These are phyloP conservation scores for Reticulascus tulasneorum DNA, from an alignment of 2,329 filamentous ascomycete genomes.

Conservation along the genomic window DNA sequence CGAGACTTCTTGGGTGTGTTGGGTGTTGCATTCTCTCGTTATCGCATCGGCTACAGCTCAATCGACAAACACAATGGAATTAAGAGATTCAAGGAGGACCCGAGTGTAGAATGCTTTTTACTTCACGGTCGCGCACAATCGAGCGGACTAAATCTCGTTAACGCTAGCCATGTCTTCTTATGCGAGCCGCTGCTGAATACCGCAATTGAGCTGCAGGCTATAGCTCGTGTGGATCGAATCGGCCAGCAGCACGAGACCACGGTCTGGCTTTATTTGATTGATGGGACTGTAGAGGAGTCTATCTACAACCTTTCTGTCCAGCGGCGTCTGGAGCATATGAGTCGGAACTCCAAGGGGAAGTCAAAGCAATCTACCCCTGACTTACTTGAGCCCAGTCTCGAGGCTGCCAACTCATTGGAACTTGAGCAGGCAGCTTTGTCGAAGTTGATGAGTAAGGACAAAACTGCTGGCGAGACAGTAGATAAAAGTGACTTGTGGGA, in stretches of 20 bases:
- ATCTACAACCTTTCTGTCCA: conserved; percentile 84
- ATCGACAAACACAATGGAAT: conserved; percentile 69
- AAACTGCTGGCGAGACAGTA: conserved; percentile 74
- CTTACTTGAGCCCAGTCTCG: conserved; percentile 60
- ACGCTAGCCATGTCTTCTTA: conserved; percentile 89
- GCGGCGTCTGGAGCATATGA: conserved; percentile 75
- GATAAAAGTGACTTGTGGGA: conserved; percentile 78
- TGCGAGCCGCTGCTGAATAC: conserved; percentile 94
- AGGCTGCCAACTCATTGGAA: conserved; percentile 81
- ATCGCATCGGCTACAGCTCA: conserved; percentile 69
- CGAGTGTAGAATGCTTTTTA: conserved; percentile 74
- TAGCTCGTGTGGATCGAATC: conserved; percentile 91
- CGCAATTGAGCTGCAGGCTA: conserved; percentile 88
- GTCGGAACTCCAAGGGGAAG: conserved; percentile 36
- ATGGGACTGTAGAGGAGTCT: conserved; percentile 84
- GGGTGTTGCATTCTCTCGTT: conserved; percentile 62
- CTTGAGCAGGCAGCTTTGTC: conserved; percentile 69
- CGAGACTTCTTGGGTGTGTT: conserved; percentile 76
- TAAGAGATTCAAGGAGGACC: conserved; percentile 70
- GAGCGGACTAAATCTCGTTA: conserved; percentile 85
- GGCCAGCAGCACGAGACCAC: conserved; percentile 85
- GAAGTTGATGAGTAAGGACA: conserved; percentile 66
- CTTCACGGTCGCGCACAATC: conserved; percentile 86
- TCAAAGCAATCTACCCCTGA: conserved; percentile 37
- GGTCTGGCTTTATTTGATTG: conserved; percentile 93